Percentiles rank a stretch among this genome's conserved stretches.
These are phyloP conservation scores for Boehmeria nivea DNA, from an alignment of 306 rosid genomes.

Conservation along the genomic window DNA sequence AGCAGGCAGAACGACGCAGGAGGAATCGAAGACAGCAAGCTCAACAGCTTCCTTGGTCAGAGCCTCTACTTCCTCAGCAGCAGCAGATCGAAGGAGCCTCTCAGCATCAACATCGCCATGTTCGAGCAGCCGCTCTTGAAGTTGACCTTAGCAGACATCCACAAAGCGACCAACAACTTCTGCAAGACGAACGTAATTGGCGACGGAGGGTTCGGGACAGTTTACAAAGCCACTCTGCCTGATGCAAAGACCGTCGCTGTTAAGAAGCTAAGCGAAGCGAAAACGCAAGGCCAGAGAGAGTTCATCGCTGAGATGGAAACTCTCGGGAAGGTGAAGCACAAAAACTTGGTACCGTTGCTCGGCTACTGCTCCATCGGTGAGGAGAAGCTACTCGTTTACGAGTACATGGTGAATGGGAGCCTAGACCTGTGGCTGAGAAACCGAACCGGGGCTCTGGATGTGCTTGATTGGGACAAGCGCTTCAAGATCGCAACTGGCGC, in stretches of 20 bases:
- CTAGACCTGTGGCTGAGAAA: conserved; percentile 92
- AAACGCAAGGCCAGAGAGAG: conserved; percentile 91
- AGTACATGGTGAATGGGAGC: conserved; percentile 94
- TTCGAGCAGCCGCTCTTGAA: conserved; percentile 94
- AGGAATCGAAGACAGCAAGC: conserved; percentile 55
- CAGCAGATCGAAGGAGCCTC: conserved; percentile 90
- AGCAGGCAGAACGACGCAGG: conserved; percentile 43
- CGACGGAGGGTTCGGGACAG: conserved; percentile 98
- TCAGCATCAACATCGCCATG: conserved; percentile 88
- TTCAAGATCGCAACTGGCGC: conserved; percentile 67
- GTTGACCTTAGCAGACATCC: conserved; percentile 64
- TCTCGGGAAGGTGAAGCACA: conserved; percentile 91
- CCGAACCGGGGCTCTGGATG: conserved; percentile 70
- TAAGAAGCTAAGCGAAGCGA: conserved; percentile 89
- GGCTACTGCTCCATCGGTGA: conserved; percentile 92
- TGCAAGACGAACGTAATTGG: conserved; percentile 93
- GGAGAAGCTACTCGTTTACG: conserved; percentile 93
- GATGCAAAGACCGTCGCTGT: conserved; percentile 77
- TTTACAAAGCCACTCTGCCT: conserved; percentile 83
- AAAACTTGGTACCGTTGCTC: conserved; percentile 74
- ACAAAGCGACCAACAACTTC: conserved; percentile 88
- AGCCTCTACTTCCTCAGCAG: conserved; percentile 82
- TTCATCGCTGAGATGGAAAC: conserved; percentile 98
- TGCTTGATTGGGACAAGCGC: conserved; percentile 82
- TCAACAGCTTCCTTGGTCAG: conserved; percentile 54